Base-by-base conservation (phyloP, 106 monocot species). In the Dioscorea alata region DNA sequence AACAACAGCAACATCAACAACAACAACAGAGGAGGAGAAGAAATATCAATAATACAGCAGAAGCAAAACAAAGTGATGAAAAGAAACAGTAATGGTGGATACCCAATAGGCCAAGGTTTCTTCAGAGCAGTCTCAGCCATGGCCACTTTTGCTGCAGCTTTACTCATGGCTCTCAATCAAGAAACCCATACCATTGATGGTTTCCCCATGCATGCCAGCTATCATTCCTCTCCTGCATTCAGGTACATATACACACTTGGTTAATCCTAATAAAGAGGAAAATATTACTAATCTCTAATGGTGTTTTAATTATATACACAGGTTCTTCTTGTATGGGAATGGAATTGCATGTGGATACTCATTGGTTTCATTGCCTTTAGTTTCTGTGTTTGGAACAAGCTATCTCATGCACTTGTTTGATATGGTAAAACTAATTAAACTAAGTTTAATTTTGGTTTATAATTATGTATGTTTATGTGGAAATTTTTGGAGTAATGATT, bases 281-380 rank as follows among this genome's bases (percentile, higher is more conserved):
- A 6, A 12, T 2, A 50, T 18, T 0, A 15, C 14, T 22, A 12
- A 18, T 66, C 22, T 49, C 34, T 63, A 33, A 8, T 28, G 2
- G 16, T 63, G 28, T 6, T 13, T 63, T 33, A 21, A n/a, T n/a
- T 32, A 28, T 17, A 28, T 62, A 13, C n/a, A 6, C 23, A 70
- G 59, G 69, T 59, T 70, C 69, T 59, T 70, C 22, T 2, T 58
- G 10, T 58, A 34, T 23, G 69, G 59, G 59, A 57, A 23, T 42
- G 69, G 20, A 1, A 14, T 31, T 2, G 59, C n/a, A 0, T 17
- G 33, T 13, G 33, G 23, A 52, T 70, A 70, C 59, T 70, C 56
- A 20, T 12, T 59, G 35, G 3, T 70, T 31, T 58, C 69, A 14
- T 10, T 70, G 15, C 33, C 59, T 8, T 34, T 56, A 2, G 59